Percentiles rank a stretch among this genome's conserved stretches.
These are phyloP conservation scores for Alternaria sp. DNA, from an alignment of 2,329 filamentous ascomycete genomes.

Conservation along the genomic window DNA sequence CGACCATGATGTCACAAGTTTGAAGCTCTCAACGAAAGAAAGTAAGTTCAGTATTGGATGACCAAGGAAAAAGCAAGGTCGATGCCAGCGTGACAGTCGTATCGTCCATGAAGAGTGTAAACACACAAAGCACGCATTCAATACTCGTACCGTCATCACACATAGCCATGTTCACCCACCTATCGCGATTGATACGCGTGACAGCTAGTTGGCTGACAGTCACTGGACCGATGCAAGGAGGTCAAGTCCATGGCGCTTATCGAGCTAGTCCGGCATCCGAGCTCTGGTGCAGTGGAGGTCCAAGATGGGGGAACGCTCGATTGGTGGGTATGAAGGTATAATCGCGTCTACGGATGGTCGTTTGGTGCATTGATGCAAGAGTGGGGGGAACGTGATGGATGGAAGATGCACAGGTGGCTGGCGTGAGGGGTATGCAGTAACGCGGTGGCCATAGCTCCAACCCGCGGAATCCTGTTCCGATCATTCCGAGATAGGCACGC, in stretches of 20 bases:
- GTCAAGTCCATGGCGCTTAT: slow-evolving; percentile 17
- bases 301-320: slow-evolving; percentile 14
- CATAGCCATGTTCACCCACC: slow-evolving; percentile 32
- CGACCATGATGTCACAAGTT: slow-evolving; percentile 31
- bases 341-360: slow-evolving; percentile 12
- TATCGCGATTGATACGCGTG: slow-evolving; percentile 18
- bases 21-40: background rate
- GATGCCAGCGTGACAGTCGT: background rate
- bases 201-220: slow-evolving; percentile 11
- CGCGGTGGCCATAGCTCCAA: slow-evolving; percentile 9
- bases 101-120: slow-evolving; percentile 1
- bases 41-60: background rate
- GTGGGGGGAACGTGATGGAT: slow-evolving; percentile 26
- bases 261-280: slow-evolving; percentile 3
- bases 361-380: slow-evolving; percentile 17
- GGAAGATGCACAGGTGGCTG: background rate
- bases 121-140: slow-evolving; percentile 6
- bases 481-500: background rate
- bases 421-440: slow-evolving; percentile 11
- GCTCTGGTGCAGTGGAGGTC: background rate
- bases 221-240: slow-evolving; percentile 5
- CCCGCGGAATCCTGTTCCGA: slow-evolving; percentile 13
- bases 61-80: background rate
- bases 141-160: slow-evolving; percentile 5
- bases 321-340: slow-evolving; percentile 7